Evolutionary conservation across 1,284 basidiomycete species (phyloP).

Genomic region (Microbotryum intermedium): DNA sequence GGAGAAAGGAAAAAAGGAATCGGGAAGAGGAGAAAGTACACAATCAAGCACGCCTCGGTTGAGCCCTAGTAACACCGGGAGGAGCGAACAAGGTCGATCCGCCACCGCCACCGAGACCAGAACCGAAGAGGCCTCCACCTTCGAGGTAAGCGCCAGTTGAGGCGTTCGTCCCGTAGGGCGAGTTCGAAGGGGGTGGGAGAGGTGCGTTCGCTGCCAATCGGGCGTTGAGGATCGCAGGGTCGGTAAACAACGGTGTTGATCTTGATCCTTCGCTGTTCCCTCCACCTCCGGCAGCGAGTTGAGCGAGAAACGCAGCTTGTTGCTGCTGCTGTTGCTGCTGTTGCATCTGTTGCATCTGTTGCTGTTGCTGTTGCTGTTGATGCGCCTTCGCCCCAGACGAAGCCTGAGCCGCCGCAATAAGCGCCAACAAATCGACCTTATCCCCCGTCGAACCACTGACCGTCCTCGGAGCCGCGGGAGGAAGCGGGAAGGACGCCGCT

Average conservation of each 20-base stretch:
- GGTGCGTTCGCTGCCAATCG: slow-evolving; percentile 9
- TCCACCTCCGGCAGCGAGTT: too few relatives aligned
- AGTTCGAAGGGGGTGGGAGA: neutral
- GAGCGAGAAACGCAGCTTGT: too few relatives aligned
- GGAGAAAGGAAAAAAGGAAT: neutral
- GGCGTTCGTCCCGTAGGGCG: neutral
- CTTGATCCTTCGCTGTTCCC: neutral
- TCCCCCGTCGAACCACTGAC: slow-evolving; percentile 12
- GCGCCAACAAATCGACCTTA: slow-evolving; percentile 27
- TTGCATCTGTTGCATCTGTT: neutral
- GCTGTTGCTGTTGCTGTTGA: slow-evolving; percentile 10
- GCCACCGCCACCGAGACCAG: neutral
- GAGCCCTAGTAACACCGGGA: slow-evolving; percentile 1
- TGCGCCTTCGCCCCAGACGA: slow-evolving; percentile 2
- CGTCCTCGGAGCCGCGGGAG: slow-evolving; percentile 23
- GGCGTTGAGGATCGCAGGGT: slow-evolving; percentile 27
- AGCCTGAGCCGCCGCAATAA: slow-evolving; percentile 24
- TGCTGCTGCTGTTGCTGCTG: neutral
- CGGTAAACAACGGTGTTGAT: slow-evolving; percentile 24
- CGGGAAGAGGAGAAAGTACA: neutral
- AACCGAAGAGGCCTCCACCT: neutral
- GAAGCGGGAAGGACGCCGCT: slow-evolving; percentile 26
- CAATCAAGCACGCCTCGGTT: neutral
- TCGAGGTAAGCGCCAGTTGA: neutral
- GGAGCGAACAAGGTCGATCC: slow-evolving; percentile 1